Evolutionary conservation across 176 grass and related monocot genomes (phyloP), one percentile per base, ranked within the genome.

Genomic region (Zizania latifolia): DNA sequence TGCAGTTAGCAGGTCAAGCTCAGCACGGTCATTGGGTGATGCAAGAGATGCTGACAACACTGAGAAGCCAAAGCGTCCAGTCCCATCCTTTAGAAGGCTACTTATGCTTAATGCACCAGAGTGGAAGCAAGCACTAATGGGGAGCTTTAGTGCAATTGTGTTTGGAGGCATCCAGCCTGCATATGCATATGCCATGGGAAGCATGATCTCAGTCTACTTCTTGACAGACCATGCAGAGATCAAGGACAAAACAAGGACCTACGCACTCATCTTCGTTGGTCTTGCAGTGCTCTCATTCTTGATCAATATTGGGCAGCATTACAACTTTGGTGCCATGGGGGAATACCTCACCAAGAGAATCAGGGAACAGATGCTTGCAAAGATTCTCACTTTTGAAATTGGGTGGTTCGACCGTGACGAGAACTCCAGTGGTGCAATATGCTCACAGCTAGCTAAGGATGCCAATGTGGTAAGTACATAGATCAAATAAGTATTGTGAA

Each of bases 331-430:
- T 26, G 82, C 80, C 22, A 99, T 99, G 95, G 95, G 95, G 5
- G 95, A 99, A 69, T 99, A 94, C 72, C 84, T 99, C 45, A 99
- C 95, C 73, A 99, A 99, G 87, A 94, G 95, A 60, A 65, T 99
- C 17, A 82, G 95, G 62, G 84, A 90, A 70, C 87, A 88, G 56
- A 93, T 97, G 91, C 81, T 97, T 19, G 58, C 81, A 72, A 93
- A 97, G 87, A 93, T 93, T 39, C 85, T 94, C 44, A 99, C 95
- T 16, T 99, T 94, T 6, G 95, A 99, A 72, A 83, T 99, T 9
- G 95, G 86, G 17, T 99, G 95, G 91, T 99, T 94, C 5, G 95
- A 99, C 68, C 86, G 88, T 10, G 95, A 94, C 0, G 86, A 99
- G 79, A 99, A 99, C 80, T 99, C 95, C 51, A 93, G 89, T n/a